Conservation (phyloP, 148 eudicot genomes). For the Cornus suecica region DNA sequence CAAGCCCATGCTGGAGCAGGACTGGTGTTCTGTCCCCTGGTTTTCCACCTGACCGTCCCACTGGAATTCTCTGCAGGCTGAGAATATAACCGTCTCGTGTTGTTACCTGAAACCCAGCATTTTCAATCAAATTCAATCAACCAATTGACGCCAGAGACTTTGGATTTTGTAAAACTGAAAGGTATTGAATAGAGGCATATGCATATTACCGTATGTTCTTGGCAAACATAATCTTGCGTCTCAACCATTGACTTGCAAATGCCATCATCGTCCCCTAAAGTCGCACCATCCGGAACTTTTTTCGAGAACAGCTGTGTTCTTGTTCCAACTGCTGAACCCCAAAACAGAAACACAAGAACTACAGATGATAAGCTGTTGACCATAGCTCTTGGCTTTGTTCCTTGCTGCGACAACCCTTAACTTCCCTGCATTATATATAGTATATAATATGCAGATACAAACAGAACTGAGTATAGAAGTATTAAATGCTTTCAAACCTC, state of each 20-base stretch:
- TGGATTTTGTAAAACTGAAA: not conserved
- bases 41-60: constrained; percentile 25
- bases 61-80: constrained; percentile 58
- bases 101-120: constrained; percentile 40
- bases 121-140: not conserved
- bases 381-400: constrained; percentile 8
- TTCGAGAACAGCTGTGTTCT: constrained; percentile 19
- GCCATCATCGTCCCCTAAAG: constrained; percentile 28
- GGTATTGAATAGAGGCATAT: not conserved
- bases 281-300: not conserved
- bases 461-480: constrained; percentile 1
- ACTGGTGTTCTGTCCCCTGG: constrained; percentile 36
- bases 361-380: constrained; percentile 9
- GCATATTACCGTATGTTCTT: constrained; percentile 47
- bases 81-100: constrained; percentile 72
- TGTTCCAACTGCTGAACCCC: constrained; percentile 25
- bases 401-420: not conserved
- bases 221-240: constrained; percentile 37
- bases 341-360: constrained; percentile 22
- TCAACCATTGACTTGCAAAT: constrained; percentile 41
- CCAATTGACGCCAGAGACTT: not conserved
- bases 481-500: not conserved
- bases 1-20: constrained; percentile 61
- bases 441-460: not conserved
- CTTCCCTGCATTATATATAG: constrained; percentile 5